These are phyloP conservation scores for Fagopyrum esculentum DNA, from an alignment of 148 eudicot genomes.

Conservation along the genomic window DNA sequence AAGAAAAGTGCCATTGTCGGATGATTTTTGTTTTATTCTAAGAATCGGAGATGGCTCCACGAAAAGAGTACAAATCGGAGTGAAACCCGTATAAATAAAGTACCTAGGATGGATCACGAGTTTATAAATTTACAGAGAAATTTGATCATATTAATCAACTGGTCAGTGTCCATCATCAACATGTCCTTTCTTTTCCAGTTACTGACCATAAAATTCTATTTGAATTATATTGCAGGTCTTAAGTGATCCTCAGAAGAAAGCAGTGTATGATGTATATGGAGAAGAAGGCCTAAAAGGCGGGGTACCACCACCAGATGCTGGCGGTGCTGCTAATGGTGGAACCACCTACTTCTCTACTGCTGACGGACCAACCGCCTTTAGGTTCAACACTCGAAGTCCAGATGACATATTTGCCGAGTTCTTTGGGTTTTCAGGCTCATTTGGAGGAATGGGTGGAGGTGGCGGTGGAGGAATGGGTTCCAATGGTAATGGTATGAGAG, in stretches of 20 bases:
- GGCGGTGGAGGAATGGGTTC: slow-evolving; percentile 28
- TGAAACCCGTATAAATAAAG: background rate
- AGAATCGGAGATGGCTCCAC: background rate
- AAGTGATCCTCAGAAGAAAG: slow-evolving; percentile 74
- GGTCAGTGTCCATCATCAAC: background rate
- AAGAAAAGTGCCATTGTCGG: background rate
- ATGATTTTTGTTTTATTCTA: background rate
- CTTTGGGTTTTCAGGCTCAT: slow-evolving; percentile 36
- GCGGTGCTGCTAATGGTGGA: slow-evolving; percentile 36
- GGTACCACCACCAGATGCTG: slow-evolving; percentile 57
- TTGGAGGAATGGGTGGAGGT: slow-evolving; percentile 15
- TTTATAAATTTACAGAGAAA: background rate
- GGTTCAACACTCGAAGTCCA: slow-evolving; percentile 72
- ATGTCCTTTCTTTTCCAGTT: background rate
- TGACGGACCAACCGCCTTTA: slow-evolving; percentile 41
- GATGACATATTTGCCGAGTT: slow-evolving; percentile 83
- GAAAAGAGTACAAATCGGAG: background rate
- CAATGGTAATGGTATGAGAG: slow-evolving; percentile 19
- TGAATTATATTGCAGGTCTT: slow-evolving; percentile 21
- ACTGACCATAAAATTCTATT: background rate
- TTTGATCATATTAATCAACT: background rate
- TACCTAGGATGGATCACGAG: background rate
- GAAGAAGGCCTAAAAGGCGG: slow-evolving; percentile 80
- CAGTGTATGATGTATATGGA: slow-evolving; percentile 84
- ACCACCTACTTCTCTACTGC: slow-evolving; percentile 15